Percentiles rank a stretch among this genome's conserved stretches.
phyloP scores from a whole-genome alignment of 2,329 filamentous ascomycete genomes.

The Ophiostoma ips region DNA sequence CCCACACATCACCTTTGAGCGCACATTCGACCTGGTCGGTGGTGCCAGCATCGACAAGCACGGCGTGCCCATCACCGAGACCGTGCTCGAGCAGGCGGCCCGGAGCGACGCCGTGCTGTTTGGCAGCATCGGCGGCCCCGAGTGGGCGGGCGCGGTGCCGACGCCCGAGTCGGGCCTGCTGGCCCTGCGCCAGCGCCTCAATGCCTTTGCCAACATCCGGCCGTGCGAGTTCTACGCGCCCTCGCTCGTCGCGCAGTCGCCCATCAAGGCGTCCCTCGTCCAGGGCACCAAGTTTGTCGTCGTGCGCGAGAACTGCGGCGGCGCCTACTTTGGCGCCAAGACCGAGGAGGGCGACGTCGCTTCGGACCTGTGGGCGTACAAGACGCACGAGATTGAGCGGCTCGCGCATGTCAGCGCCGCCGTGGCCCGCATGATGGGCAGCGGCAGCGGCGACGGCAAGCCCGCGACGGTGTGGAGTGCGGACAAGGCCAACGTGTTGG shows the following conservation, averaged over 20 bases:
- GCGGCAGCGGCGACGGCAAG: slow-evolving; percentile 16
- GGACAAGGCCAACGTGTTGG: slow-evolving; percentile 40
- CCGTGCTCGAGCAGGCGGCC: slow-evolving; percentile 26
- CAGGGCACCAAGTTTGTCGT: slow-evolving; percentile 33
- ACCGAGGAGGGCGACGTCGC: slow-evolving; percentile 28
- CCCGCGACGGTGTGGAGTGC: slow-evolving; percentile 31
- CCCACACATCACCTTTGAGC: slow-evolving; percentile 19
- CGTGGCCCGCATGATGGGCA: slow-evolving; percentile 24
- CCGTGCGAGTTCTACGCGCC: slow-evolving; percentile 33
- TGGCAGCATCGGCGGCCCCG: slow-evolving; percentile 33
- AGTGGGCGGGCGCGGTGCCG: slow-evolving; percentile 27
- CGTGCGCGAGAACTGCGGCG: slow-evolving; percentile 35
- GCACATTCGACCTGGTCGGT: slow-evolving; percentile 16
- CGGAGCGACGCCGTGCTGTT: slow-evolving; percentile 32
- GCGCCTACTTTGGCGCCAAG: slow-evolving; percentile 36
- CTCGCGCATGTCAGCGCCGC: slow-evolving; percentile 31
- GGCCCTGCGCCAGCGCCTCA: slow-evolving; percentile 25
- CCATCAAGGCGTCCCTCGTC: slow-evolving; percentile 31
- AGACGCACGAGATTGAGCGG: slow-evolving; percentile 30
- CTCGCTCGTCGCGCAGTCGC: slow-evolving; percentile 22
- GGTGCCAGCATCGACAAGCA: slow-evolving; percentile 30
- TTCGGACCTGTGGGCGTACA: slow-evolving; percentile 35
- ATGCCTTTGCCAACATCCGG: slow-evolving; percentile 36
- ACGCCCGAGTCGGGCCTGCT: slow-evolving; percentile 32
- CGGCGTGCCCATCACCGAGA: slow-evolving; percentile 28